Percentiles rank a stretch among this genome's conserved stretches.
Evolutionary conservation across 495 filamentous ascomycete species (phyloP).

Genomic region (Astrothelium macrocarpum): DNA sequence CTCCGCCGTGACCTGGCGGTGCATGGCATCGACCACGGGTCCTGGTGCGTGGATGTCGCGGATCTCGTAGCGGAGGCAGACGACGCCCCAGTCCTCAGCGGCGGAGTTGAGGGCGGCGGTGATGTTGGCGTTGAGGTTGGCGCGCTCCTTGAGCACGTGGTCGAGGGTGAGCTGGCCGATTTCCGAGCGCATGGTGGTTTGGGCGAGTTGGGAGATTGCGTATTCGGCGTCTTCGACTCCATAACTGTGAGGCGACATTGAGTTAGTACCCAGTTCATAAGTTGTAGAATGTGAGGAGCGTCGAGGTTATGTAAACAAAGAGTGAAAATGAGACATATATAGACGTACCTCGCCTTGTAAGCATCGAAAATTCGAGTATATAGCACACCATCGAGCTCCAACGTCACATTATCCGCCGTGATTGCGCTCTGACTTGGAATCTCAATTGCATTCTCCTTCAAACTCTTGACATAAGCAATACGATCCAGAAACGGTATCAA

Average conservation of each 20-base stretch:
- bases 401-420: constrained; percentile 94
- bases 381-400: constrained; percentile 90
- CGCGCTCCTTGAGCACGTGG: constrained; percentile 93
- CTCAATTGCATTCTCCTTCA: constrained; percentile 94
- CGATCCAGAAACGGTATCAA: constrained; percentile 86
- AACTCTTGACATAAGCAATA: constrained; percentile 92
- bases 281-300: neutral
- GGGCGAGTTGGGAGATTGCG: constrained; percentile 93
- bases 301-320: neutral
- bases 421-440: constrained; percentile 95
- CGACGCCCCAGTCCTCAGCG: constrained; percentile 90
- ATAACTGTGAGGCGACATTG: constrained; percentile 48
- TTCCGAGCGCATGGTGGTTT: constrained; percentile 97
- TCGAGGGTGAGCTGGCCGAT: constrained; percentile 95
- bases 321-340: constrained; percentile 1
- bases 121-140: constrained; percentile 92
- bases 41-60: constrained; percentile 94
- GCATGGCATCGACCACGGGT: constrained; percentile 91
- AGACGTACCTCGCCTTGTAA: constrained; percentile 77
- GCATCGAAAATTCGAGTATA: constrained; percentile 95
- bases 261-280: neutral
- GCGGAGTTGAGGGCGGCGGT: constrained; percentile 97
- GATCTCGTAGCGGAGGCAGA: constrained; percentile 95
- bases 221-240: constrained; percentile 98
- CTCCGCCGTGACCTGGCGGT: constrained; percentile 93